Evolutionary conservation across 2,329 filamentous ascomycete genomes (phyloP), one percentile per base, ranked within the genome.

Genomic region (Pyrenophora graminea): DNA sequence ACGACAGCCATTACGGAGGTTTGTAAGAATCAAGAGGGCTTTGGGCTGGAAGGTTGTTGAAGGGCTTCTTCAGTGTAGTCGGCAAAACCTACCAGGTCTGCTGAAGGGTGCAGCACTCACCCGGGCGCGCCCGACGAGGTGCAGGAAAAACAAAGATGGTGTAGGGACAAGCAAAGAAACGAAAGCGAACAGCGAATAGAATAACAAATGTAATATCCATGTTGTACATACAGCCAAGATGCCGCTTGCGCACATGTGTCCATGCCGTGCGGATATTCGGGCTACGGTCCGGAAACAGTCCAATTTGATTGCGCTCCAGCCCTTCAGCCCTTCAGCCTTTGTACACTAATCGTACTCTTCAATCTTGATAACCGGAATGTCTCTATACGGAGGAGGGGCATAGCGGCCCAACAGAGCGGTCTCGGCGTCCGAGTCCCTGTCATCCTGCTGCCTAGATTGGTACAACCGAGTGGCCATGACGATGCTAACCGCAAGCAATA

Each of bases 321-420:
- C 39, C 43, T 27, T 27, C 25, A 27, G 25, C 9, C 45, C 50
- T 48, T 45, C 6, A 37, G 32, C 39, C 45, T 47, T 54, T 27
- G 25, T 13, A 36, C 46, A 39, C 55, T 53, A 62, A 44, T 64
- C 60, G 36, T 58, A 58, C 30, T 57, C 54, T 42, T 66, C 57
- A 23, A 61, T 56, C 55, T 62, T 58, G 31, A 61, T 61, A 7
- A 59, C 48, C 9, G 62, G 58, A 23, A 62, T 58, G 31, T 62
- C 54, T 21, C 54, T 40, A 33, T 69, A 64, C 13, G 52, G 51
- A n/a, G 56, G 61, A 15, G 58, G 55, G 13, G 52, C 49, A 34
- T 55, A 51, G 19, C 15, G 46, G 30, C 23, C 45, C 60, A 40
- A 68, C 39, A 63, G 45, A 18, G 52, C 60, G 25, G 56, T 58